Evolutionary conservation across 306 rosid species (phyloP), one percentile per base, ranked within the genome.

Genomic region (Fragaria ananassa): DNA sequence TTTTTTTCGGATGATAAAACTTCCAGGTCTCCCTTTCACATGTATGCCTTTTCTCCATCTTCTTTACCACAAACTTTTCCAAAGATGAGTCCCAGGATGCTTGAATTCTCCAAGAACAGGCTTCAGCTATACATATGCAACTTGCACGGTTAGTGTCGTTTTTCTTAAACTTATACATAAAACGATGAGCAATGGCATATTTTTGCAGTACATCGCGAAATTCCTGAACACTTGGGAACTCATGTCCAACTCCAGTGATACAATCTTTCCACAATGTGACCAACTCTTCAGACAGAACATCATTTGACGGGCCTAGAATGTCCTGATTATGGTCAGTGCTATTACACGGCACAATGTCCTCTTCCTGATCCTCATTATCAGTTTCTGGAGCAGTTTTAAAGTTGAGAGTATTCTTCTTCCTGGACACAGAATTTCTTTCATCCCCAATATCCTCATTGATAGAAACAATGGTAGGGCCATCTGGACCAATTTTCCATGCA

Each of bases 131-230:
- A 65, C 86, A 88, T 79, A 42, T 83, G 76, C 82, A 84, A 74
- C 81, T 88, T 44, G 87, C 91, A 70, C 89, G 87, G 70, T 71
- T 81, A 41, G 86, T 88, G 72, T 85, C 86, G 63, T 88, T 85
- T 79, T 85, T 85, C 60, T 76, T 74, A 35, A 85, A 78, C 86
- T 54, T 83, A 71, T 83, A 85, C 73, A 79, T 79, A 75, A 88
- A 87, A 73, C 81, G 91, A 74, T 83, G 77, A 0, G 91, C 89
- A 58, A 87, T 66, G 57, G 89, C 84, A 83, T 83, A 87, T 72
- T 79, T 87, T 72, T 87, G 91, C 85, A 87, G 81, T 8, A 84
- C 84, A 8, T 85, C 91, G 25, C 91, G 87, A 71, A 87, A 87
- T 74, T 85, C 86, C 27, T 70, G 31, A 37, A 85, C 91, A 1